phyloP scores from a whole-genome alignment of 805 yeast species.

The Cyberlindnera amylophila region DNA sequence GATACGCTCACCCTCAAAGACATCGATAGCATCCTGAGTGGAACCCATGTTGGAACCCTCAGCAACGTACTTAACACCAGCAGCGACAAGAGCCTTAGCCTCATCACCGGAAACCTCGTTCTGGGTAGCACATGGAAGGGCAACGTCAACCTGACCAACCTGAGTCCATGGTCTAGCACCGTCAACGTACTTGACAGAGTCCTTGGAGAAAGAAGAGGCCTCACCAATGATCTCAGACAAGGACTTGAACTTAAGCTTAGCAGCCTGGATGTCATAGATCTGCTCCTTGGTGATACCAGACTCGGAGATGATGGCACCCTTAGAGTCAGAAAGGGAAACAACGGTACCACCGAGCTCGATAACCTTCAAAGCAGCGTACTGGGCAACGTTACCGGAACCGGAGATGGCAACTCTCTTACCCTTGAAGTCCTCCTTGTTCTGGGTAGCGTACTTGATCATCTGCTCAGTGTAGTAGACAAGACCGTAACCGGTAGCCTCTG shows the following conservation, averaged over 20 bases:
- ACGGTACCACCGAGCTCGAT: constrained; percentile 96
- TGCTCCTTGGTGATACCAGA: constrained; percentile 84
- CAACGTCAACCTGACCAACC: constrained; percentile 90
- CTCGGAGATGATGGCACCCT: constrained; percentile 79
- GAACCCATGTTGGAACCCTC: constrained; percentile 99
- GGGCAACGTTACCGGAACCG: constrained; percentile 99
- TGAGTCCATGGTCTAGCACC: constrained; percentile 97
- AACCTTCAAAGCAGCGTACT: constrained; percentile 95
- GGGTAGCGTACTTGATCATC: constrained; percentile 91
- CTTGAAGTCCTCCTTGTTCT: constrained; percentile 82
- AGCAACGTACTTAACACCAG: constrained; percentile 90
- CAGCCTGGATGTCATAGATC: constrained; percentile 67
- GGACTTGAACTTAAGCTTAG: constrained; percentile 74
- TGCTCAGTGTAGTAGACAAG: constrained; percentile 93
- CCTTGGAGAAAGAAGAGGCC: constrained; percentile 53
- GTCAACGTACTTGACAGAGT: constrained; percentile 68
- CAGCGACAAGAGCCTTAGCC: constrained; percentile 89
- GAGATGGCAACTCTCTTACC: constrained; percentile 96
- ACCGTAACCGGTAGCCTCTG: constrained; percentile 99
- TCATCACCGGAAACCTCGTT: constrained; percentile 96
- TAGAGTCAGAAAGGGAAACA: constrained; percentile 90
- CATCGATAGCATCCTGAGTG: constrained; percentile 93
- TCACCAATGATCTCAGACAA: constrained; percentile 64
- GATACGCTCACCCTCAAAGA: constrained; percentile 79
- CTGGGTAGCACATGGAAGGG: constrained; percentile 97